These are phyloP conservation scores for Pleurostoma richardsiae DNA, from an alignment of 2,329 filamentous ascomycete genomes.

Conservation along the genomic window DNA sequence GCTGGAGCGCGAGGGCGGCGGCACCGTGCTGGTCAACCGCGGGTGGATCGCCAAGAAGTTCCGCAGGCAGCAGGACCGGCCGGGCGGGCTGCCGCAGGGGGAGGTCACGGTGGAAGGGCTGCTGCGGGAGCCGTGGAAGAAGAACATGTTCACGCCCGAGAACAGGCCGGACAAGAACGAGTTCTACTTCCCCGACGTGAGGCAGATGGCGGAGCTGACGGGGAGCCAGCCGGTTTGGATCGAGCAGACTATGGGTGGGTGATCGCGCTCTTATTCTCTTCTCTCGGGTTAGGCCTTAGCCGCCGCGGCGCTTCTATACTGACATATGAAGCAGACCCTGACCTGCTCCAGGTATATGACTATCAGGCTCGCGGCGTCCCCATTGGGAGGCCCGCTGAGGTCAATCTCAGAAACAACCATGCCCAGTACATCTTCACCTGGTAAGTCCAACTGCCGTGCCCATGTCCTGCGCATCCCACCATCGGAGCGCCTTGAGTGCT, in stretches of 20 bases:
- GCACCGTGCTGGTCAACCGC: conserved; percentile 77
- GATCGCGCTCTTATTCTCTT: conserved; percentile 7
- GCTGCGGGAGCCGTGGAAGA: conserved; percentile 86
- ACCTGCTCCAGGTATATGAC: conserved; percentile 70
- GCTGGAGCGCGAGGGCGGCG: conserved; percentile 62
- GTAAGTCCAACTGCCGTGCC: conserved; percentile 46
- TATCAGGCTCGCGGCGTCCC: conserved; percentile 78
- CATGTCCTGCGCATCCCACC: background rate
- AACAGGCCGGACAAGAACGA: conserved; percentile 78
- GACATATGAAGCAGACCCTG: conserved; percentile 54
- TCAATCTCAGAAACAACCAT: conserved; percentile 94
- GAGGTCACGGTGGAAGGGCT: conserved; percentile 79
- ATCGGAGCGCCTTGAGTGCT: background rate
- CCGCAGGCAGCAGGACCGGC: conserved; percentile 56
- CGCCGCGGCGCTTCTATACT: conserved; percentile 4
- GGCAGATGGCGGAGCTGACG: conserved; percentile 79
- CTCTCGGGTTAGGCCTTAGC: background rate
- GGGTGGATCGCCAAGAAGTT: conserved; percentile 87
- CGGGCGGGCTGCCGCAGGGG: conserved; percentile 63
- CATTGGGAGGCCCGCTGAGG: conserved; percentile 81
- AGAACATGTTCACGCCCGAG: conserved; percentile 94
- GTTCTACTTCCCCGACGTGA: conserved; percentile 94
- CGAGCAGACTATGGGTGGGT: conserved; percentile 86
- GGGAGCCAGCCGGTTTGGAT: conserved; percentile 90
- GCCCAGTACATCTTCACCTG: conserved; percentile 98